Conservation (phyloP, 208 protist species). For the Trypanosoma boissoni region DNA sequence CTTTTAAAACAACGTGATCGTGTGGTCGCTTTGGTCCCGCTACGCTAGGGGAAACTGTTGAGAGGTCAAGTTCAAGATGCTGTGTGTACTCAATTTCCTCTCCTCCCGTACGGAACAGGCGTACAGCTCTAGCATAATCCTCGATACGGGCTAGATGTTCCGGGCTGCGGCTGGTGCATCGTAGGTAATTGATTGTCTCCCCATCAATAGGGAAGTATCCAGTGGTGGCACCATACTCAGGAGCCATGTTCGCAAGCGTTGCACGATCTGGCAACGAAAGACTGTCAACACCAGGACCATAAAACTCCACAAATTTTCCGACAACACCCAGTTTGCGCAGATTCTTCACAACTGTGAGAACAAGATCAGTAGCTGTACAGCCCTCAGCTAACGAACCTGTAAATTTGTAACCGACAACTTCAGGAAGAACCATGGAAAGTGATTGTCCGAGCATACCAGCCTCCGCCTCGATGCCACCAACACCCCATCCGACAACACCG, state of each 20-base stretch:
- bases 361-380: slow-evolving; percentile 96
- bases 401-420: slow-evolving; percentile 95
- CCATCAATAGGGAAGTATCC: slow-evolving; percentile 96
- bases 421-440: slow-evolving; percentile 93
- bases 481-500: slow-evolving; percentile 95
- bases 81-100: slow-evolving; percentile 87
- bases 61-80: slow-evolving; percentile 91
- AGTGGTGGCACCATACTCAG: slow-evolving; percentile 95
- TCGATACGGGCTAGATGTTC: slow-evolving; percentile 90
- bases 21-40: slow-evolving; percentile 95
- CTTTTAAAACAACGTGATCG: slow-evolving; percentile 90
- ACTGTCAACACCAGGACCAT: slow-evolving; percentile 86
- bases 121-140: slow-evolving; percentile 86
- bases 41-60: slow-evolving; percentile 85
- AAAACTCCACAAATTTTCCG: slow-evolving; percentile 98
- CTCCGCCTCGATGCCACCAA: slow-evolving; percentile 97
- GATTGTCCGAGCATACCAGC: slow-evolving; percentile 96
- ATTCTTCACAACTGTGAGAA: slow-evolving; percentile 93
- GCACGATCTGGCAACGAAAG: slow-evolving; percentile 93
- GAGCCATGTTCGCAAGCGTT: slow-evolving; percentile 97
- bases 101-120: slow-evolving; percentile 80
- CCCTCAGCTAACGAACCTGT: slow-evolving; percentile 87
- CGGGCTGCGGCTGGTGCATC: slow-evolving; percentile 75
- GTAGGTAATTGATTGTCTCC: slow-evolving; percentile 92
- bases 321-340: slow-evolving; percentile 94